phyloP scores from a whole-genome alignment of 164 flowering plant species.

The Chimonanthus praecox region DNA sequence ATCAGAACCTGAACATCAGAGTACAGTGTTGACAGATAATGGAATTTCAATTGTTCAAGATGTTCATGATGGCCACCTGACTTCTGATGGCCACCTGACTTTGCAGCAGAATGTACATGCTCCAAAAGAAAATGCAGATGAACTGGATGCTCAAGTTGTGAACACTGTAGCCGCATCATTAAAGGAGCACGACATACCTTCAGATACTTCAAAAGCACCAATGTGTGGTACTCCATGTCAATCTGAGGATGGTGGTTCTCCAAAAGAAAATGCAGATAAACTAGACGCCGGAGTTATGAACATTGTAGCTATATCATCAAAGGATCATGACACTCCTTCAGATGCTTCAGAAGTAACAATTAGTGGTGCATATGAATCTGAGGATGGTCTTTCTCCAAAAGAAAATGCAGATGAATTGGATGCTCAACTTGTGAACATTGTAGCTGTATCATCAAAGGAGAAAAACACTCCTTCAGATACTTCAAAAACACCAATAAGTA shows the following conservation, averaged over 20 bases:
- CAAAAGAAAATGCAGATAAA: background rate
- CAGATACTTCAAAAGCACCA: background rate
- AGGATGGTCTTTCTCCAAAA: conserved; percentile 11
- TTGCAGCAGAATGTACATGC: conserved; percentile 11
- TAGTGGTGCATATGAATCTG: background rate
- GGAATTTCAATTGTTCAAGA: conserved; percentile 11
- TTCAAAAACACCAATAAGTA: background rate
- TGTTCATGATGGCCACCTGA: conserved; percentile 12
- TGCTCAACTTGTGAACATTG: conserved; percentile 3
- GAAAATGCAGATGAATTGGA: conserved; percentile 4
- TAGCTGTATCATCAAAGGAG: background rate
- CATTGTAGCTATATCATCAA: background rate
- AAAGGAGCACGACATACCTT: background rate
- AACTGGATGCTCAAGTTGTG: conserved; percentile 5
- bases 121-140: conserved; percentile 6
- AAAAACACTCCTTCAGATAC: background rate
- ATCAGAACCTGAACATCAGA: conserved; percentile 14
- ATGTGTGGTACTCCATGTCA: background rate
- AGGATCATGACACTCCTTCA: background rate
- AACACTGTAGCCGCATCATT: background rate
- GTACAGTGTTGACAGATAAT: conserved; percentile 8
- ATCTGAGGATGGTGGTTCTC: conserved; percentile 10
- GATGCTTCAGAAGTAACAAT: background rate
- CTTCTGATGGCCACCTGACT: conserved; percentile 8
- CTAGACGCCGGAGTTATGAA: background rate